Conservation (phyloP, 2,329 filamentous ascomycete species). For the Nannizzia gypsea region DNA sequence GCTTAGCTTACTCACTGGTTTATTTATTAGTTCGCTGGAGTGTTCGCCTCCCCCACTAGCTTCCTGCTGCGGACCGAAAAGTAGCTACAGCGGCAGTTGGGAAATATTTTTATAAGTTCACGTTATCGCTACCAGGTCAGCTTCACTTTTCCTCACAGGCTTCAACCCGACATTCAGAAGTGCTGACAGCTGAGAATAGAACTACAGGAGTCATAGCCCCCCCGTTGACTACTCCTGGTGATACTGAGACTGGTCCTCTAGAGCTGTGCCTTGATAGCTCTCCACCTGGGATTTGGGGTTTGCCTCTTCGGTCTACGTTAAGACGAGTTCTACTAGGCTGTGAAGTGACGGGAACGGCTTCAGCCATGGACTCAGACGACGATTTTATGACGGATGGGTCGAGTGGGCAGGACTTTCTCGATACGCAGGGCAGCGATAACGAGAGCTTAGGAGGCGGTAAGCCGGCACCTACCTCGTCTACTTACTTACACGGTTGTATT, state of each 20-base stretch:
- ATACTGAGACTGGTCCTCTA: not conserved
- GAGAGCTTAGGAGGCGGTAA: slow-evolving; percentile 37
- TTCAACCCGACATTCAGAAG: not conserved
- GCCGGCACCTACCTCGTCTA: not conserved
- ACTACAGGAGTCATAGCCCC: no score
- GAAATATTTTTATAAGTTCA: no score
- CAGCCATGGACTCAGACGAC: slow-evolving; percentile 86
- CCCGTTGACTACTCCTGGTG: no score
- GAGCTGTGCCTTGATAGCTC: not conserved
- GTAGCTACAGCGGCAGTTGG: not conserved
- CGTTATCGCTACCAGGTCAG: not conserved
- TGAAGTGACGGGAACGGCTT: slow-evolving; percentile 21
- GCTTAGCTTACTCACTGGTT: no score
- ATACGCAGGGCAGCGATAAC: slow-evolving; percentile 59
- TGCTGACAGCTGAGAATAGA: not conserved
- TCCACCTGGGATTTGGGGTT: no score
- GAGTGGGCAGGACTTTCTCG: slow-evolving; percentile 57
- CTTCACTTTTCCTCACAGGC: not conserved
- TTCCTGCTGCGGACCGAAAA: not conserved
- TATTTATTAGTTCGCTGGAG: no score
- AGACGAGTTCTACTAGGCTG: not conserved
- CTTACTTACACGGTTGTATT: not conserved
- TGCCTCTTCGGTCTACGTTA: not conserved
- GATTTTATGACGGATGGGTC: slow-evolving; percentile 80
- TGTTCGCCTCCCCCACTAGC: not conserved